Percentiles rank a stretch among this genome's conserved stretches.
These are phyloP conservation scores for Cladosporium sp. DNA, from an alignment of 2,329 filamentous ascomycete genomes.

Conservation along the genomic window DNA sequence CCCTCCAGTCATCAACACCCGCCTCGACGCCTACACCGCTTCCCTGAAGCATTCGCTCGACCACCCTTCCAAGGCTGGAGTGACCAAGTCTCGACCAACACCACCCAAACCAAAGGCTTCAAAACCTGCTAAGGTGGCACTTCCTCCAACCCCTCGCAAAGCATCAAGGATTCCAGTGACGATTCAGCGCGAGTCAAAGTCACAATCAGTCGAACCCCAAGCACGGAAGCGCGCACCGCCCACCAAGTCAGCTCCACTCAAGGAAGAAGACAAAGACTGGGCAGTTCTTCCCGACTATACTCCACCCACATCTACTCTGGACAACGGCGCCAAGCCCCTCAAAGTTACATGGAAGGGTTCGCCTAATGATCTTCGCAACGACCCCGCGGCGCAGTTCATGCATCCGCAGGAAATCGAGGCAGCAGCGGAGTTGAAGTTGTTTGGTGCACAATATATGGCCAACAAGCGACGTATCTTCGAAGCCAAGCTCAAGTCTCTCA, in stretches of 20 bases:
- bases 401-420: constrained; percentile 74
- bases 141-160: constrained; percentile 7
- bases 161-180: not conserved
- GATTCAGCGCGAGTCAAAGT: constrained; percentile 8
- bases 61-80: constrained; percentile 6
- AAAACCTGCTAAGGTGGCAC: constrained; percentile 7
- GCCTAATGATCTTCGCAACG: constrained; percentile 60
- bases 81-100: constrained; percentile 2
- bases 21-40: constrained; percentile 9
- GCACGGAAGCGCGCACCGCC: constrained; percentile 14
- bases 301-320: constrained; percentile 22
- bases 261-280: constrained; percentile 24
- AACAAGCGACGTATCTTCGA: constrained; percentile 92
- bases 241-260: constrained; percentile 11
- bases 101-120: not conserved
- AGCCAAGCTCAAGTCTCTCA: constrained; percentile 63
- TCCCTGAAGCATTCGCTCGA: constrained; percentile 10
- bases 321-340: constrained; percentile 16
- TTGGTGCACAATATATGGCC: constrained; percentile 83
- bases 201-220: constrained; percentile 12
- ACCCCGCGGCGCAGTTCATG: constrained; percentile 66
- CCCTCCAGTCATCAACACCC: constrained; percentile 5
- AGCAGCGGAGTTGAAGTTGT: constrained; percentile 74
- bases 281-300: constrained; percentile 24
- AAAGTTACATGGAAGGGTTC: constrained; percentile 15